Evolutionary conservation across 108 stramenopile genomes (phyloP).

Genomic region (Schizochytrium sp.): DNA sequence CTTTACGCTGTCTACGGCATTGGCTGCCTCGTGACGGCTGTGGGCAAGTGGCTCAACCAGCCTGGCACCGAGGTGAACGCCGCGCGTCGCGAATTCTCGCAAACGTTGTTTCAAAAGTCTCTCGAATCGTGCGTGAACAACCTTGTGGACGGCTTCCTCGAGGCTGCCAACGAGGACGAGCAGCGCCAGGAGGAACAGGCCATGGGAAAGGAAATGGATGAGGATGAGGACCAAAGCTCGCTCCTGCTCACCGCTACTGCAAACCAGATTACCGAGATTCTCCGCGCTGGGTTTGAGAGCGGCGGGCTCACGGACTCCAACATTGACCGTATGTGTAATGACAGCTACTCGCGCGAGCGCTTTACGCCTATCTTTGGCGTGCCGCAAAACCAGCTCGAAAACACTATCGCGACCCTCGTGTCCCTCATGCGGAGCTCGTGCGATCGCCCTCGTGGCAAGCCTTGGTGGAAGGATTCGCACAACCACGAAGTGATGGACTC

Average conservation of each 20-base stretch:
- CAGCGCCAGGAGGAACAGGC: neutral
- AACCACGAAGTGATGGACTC: neutral
- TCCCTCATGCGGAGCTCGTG: neutral
- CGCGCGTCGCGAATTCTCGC: neutral
- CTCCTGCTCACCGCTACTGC: neutral
- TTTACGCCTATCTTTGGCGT: neutral
- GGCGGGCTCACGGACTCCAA: neutral
- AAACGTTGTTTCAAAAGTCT: neutral
- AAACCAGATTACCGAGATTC: neutral
- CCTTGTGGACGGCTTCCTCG: neutral
- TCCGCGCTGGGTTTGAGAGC: neutral
- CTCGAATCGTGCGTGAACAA: neutral
- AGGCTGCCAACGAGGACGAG: neutral
- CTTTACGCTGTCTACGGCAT: neutral
- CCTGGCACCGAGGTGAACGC: neutral
- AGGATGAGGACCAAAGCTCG: neutral
- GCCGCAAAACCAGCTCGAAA: neutral
- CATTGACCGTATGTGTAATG: neutral
- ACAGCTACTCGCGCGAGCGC: neutral
- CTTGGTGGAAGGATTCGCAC: neutral
- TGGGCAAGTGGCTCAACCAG: neutral
- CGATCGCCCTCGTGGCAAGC: neutral
- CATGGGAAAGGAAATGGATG: slow-evolving; percentile 9
- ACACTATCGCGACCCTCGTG: neutral
- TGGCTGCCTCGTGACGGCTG: neutral